Evolutionary conservation across 495 filamentous ascomycete species (phyloP).

Genomic region (Hypoxylon rickii): DNA sequence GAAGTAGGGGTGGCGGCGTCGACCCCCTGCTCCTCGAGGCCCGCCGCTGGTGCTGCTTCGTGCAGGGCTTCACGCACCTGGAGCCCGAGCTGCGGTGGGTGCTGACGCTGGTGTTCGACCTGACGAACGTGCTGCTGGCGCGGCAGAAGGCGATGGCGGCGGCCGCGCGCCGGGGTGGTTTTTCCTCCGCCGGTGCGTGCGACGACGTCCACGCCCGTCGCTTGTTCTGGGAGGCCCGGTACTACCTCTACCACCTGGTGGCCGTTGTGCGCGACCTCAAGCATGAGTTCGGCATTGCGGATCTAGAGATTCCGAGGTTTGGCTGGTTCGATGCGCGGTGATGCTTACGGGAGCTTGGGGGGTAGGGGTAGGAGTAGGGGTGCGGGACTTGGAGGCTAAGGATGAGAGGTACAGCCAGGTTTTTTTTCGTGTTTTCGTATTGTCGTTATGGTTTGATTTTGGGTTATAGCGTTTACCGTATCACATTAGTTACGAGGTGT

Average conservation of each 20-base stretch:
- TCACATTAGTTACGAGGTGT: no score
- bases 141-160: slow-evolving; percentile 5
- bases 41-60: slow-evolving; percentile 28
- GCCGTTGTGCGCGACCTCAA: slow-evolving; percentile 16
- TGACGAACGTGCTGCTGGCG: slow-evolving; percentile 14
- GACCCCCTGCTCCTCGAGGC: slow-evolving; percentile 17
- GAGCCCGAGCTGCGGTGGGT: slow-evolving; percentile 32
- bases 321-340: slow-evolving; percentile 1
- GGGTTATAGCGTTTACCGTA: background rate
- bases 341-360: background rate
- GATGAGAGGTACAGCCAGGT: no score
- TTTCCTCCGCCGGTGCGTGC: no score
- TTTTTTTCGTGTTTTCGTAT: no score
- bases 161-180: background rate
- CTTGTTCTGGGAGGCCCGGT: slow-evolving; percentile 25
- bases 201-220: no score
- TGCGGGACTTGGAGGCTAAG: background rate
- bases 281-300: slow-evolving; percentile 14
- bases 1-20: background rate
- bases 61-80: slow-evolving; percentile 17
- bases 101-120: slow-evolving; percentile 28
- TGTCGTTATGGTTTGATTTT: no score
- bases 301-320: slow-evolving; percentile 12
- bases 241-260: slow-evolving; percentile 20
- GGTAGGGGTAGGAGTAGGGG: background rate